Evolutionary conservation across 805 yeast genomes (phyloP).

Genomic region (Vanderwaltozyma yarrowii): DNA sequence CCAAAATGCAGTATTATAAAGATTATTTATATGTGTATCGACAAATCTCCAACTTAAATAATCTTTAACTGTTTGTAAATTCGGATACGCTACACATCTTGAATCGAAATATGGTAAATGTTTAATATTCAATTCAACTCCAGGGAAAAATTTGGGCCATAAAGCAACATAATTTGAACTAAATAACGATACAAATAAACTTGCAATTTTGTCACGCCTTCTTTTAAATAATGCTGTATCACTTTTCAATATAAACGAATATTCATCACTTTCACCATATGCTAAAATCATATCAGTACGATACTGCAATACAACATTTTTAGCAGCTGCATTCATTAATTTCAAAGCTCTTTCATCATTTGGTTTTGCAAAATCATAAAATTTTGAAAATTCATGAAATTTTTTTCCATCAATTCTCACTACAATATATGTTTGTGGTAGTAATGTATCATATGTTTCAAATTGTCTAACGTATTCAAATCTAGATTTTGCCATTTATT

Average conservation of each 20-base stretch:
- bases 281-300: constrained; percentile 68
- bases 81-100: constrained; percentile 81
- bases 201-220: constrained; percentile 65
- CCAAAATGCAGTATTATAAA: constrained; percentile 94
- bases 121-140: constrained; percentile 35
- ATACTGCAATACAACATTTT: constrained; percentile 47
- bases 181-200: constrained; percentile 74
- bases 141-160: constrained; percentile 56
- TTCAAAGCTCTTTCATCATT: constrained; percentile 69
- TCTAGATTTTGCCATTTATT: constrained; percentile 70
- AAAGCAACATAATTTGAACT: constrained; percentile 61
- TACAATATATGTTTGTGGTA: constrained; percentile 75
- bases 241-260: constrained; percentile 63
- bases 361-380: constrained; percentile 75
- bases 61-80: constrained; percentile 48
- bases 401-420: constrained; percentile 90
- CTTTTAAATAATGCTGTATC: constrained; percentile 68
- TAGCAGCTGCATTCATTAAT: constrained; percentile 77
- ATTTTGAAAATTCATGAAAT: constrained; percentile 72
- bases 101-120: constrained; percentile 85
- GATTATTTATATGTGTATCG: constrained; percentile 90
- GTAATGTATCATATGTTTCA: constrained; percentile 60
- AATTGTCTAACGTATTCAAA: constrained; percentile 80
- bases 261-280: constrained; percentile 94
- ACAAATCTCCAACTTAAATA: constrained; percentile 93